phyloP scores from a whole-genome alignment of 2,329 filamentous ascomycete genomes.

The Eutypella sp. region DNA sequence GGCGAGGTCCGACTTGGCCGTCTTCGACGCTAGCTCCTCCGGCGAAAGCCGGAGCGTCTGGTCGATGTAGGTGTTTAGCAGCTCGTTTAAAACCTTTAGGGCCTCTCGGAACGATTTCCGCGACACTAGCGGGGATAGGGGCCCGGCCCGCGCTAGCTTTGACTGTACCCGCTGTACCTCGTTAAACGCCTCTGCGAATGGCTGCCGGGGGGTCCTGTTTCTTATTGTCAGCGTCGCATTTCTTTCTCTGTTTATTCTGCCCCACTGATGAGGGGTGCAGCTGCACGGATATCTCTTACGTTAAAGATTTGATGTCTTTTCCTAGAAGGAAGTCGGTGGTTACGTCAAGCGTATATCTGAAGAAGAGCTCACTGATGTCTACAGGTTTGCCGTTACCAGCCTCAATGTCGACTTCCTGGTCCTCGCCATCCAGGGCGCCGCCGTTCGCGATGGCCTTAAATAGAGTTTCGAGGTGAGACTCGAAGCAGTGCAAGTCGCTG shows the following conservation, averaged over 20 bases:
- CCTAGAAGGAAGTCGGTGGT: conserved; percentile 85
- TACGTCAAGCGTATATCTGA: conserved; percentile 78
- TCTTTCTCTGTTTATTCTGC: too few species aligned
- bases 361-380: conserved; percentile 73
- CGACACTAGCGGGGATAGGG: conserved; percentile 59
- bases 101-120: conserved; percentile 57
- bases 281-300: conserved; percentile 34
- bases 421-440: conserved; percentile 51
- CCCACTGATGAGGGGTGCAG: too few species aligned
- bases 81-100: conserved; percentile 66
- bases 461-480: conserved; percentile 70
- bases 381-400: conserved; percentile 57
- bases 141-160: conserved; percentile 59
- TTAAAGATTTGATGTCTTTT: conserved; percentile 61
- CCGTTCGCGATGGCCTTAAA: conserved; percentile 61
- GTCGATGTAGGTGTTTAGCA: conserved; percentile 75
- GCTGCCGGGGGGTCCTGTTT: conserved; percentile 49
- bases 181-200: conserved; percentile 77
- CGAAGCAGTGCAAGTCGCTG: conserved; percentile 75
- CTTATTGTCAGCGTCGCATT: not conserved
- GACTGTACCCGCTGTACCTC: conserved; percentile 73
- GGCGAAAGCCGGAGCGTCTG: conserved; percentile 62
- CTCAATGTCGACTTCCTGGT: conserved; percentile 59
- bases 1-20: conserved; percentile 62
- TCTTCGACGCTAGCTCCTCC: conserved; percentile 68